These are phyloP conservation scores for Tuber melanosporum DNA, from an alignment of 495 filamentous ascomycete species.

Conservation along the genomic window DNA sequence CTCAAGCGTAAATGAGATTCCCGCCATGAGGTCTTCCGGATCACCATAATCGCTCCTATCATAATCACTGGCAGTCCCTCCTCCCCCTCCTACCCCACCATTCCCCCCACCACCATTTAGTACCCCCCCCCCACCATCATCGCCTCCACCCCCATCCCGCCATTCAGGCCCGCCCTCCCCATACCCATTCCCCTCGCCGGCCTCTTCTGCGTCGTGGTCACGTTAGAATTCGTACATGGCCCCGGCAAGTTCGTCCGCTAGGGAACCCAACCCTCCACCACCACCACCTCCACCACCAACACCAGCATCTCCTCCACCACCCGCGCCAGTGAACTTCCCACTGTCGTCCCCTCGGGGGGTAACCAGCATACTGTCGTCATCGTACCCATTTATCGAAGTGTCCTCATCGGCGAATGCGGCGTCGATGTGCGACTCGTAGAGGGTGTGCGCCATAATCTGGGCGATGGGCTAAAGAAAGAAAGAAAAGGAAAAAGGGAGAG, in stretches of 20 bases:
- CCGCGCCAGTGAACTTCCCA: background rate
- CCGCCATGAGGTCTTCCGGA: constrained; percentile 21
- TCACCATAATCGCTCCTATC: constrained; percentile 59
- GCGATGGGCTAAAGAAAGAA: background rate
- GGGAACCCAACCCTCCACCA: constrained; percentile 63
- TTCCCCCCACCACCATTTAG: background rate
- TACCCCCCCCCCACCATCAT: background rate
- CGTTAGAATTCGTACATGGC: constrained; percentile 54
- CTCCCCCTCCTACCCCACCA: constrained; percentile 7
- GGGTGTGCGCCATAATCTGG: constrained; percentile 18
- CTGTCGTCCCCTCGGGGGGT: constrained; percentile 8
- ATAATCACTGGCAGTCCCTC: constrained; percentile 49
- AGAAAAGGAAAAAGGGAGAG: background rate
- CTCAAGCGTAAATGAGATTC: constrained; percentile 31
- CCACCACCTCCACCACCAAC: constrained; percentile 3
- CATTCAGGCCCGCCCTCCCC: constrained; percentile 13
- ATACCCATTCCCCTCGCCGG: constrained; percentile 42
- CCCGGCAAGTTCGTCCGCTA: constrained; percentile 72
- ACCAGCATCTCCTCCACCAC: constrained; percentile 10
- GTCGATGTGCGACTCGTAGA: constrained; percentile 29
- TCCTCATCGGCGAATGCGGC: constrained; percentile 27
- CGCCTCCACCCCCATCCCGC: background rate
- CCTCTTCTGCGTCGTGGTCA: no score
- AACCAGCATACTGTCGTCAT: constrained; percentile 34
- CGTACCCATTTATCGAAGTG: constrained; percentile 25